Conservation (phyloP, 2,329 filamentous ascomycete genomes). For the Fusarium globosum region DNA sequence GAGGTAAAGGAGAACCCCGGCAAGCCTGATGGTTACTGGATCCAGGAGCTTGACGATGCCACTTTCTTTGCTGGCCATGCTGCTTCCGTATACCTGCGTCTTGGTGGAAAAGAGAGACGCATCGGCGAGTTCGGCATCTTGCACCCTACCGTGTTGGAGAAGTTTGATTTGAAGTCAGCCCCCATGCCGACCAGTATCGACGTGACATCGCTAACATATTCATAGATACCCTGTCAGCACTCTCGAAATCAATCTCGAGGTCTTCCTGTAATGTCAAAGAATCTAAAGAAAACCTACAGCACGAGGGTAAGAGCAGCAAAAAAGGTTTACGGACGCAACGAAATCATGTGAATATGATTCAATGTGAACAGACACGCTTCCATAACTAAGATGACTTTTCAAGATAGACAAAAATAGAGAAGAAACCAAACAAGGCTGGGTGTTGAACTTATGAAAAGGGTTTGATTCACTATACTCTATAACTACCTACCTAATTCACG, state of each 20-base stretch:
- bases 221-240: slow-evolving; percentile 88
- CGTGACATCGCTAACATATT: slow-evolving; percentile 33
- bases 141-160: slow-evolving; percentile 91
- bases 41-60: slow-evolving; percentile 88
- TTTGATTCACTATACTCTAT: slow-evolving; percentile 3
- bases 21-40: slow-evolving; percentile 85
- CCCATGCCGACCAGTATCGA: neutral
- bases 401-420: slow-evolving; percentile 44
- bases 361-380: slow-evolving; percentile 36
- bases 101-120: slow-evolving; percentile 77
- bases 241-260: slow-evolving; percentile 93
- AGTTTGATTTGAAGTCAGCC: slow-evolving; percentile 84
- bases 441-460: neutral
- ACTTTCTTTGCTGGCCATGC: slow-evolving; percentile 94
- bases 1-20: slow-evolving; percentile 64
- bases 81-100: slow-evolving; percentile 82
- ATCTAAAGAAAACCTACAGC: slow-evolving; percentile 25
- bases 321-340: slow-evolving; percentile 1
- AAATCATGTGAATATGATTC: slow-evolving; percentile 36
- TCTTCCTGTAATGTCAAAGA: slow-evolving; percentile 74
- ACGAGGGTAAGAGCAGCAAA: slow-evolving; percentile 11
- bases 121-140: slow-evolving; percentile 95
- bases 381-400: slow-evolving; percentile 35
- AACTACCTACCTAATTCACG: neutral
- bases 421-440: slow-evolving; percentile 20